Evolutionary conservation across 2,329 filamentous ascomycete species (phyloP), one percentile per base, ranked within the genome.

Genomic region (Mariannaea sp.): DNA sequence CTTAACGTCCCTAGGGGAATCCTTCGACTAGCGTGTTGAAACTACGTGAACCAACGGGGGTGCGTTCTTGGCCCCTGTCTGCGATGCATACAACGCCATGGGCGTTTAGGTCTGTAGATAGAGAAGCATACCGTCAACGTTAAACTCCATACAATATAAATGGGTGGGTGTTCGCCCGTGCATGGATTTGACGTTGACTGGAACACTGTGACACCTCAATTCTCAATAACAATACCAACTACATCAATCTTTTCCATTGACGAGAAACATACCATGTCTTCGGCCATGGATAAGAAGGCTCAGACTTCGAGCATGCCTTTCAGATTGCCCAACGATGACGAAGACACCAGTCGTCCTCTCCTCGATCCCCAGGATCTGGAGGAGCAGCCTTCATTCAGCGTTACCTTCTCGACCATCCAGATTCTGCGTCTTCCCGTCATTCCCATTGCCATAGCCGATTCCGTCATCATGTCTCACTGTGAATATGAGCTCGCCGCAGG

Each of bases 331-430:
- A 55, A 48, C 30, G 58, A 63, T 12, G 60, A 63, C 12, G 60
- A 63, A n/a, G 58, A 64, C n/a, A 32, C 42, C 33, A 14, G 44
- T 12, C 55, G 42, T 36, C 55, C 52, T 45, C 55, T 66, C 5
- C 50, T 65, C 4, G 41, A 52, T 7, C 58, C 60, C 10, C 41
- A 33, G 4, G 57, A 64, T 4, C 29, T 56, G 26, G 55, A 50
- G 13, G 43, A 46, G 19, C 14, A 51, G 49, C 53, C 60, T 12
- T 38, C 43, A 4, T 20, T 57, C 39, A 55, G 20, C 14, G 7
- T 57, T 54, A 56, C 51, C 13, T 59, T 65, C 42, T 64, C 64
- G 2, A 42, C 49, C 16, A 22, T 65, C 20, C 3, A 55, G 14
- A 1, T 66, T 8, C 10, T 62, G 19, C 60, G 64, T 9, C 29